phyloP scores from a whole-genome alignment of 2,329 filamentous ascomycete genomes.

The Monilinia laxa region DNA sequence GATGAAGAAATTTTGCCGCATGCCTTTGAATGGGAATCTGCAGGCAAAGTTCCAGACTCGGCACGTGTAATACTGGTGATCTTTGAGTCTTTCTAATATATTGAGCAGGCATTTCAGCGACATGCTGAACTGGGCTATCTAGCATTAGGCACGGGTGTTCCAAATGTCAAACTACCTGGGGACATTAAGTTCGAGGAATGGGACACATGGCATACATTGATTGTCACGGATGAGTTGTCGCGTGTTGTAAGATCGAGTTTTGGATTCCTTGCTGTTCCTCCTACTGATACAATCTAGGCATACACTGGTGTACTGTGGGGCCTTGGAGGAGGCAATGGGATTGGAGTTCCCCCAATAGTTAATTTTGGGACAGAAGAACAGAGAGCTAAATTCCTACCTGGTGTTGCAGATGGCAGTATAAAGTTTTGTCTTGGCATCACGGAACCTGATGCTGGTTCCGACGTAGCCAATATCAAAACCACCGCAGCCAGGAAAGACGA shows the following conservation, averaged over 20 bases:
- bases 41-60: conserved; percentile 50
- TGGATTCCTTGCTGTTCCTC: background rate
- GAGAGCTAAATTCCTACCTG: conserved; percentile 58
- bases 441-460: conserved; percentile 62
- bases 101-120: conserved; percentile 34
- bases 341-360: conserved; percentile 64
- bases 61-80: conserved; percentile 38
- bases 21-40: conserved; percentile 63
- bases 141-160: conserved; percentile 41
- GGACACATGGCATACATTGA: conserved; percentile 57
- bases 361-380: conserved; percentile 60
- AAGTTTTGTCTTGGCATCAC: conserved; percentile 65
- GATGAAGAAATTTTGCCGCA: conserved; percentile 57
- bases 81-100: conserved; percentile 2
- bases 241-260: conserved; percentile 43
- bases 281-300: conserved; percentile 37
- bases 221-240: conserved; percentile 55
- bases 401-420: conserved; percentile 57
- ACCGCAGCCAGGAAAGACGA: conserved; percentile 54
- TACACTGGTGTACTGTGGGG: conserved; percentile 58
- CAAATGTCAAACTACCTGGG: conserved; percentile 46
- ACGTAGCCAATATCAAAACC: conserved; percentile 63
- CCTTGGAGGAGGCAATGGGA: conserved; percentile 58
- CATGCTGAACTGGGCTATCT: conserved; percentile 40
- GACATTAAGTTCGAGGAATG: conserved; percentile 50